These are phyloP conservation scores for Blastobotrys indianensis DNA, from an alignment of 1,139 yeast species.

Conservation along the genomic window DNA sequence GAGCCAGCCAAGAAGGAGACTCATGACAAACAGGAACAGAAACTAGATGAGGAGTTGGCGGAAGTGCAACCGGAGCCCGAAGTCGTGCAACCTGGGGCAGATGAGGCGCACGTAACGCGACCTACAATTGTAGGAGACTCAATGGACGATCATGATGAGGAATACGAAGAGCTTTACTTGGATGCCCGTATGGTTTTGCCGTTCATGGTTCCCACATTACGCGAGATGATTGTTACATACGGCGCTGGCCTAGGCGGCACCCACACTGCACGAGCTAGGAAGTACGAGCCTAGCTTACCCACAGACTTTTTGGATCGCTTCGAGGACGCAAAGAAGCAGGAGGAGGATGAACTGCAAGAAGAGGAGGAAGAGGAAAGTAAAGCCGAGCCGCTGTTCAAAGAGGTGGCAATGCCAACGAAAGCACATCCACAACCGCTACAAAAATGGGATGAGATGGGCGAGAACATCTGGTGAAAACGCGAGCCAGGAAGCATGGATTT, in stretches of 20 bases:
- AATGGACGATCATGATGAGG: constrained; percentile 16
- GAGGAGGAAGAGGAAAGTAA: constrained; percentile 23
- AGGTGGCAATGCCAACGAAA: constrained; percentile 6
- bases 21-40: constrained; percentile 5
- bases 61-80: constrained; percentile 14
- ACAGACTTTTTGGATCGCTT: constrained; percentile 36
- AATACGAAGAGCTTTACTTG: constrained; percentile 25
- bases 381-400: constrained; percentile 6
- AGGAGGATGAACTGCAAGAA: constrained; percentile 5
- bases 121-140: constrained; percentile 3
- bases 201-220: constrained; percentile 35
- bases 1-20: constrained; percentile 2
- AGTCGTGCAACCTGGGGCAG: neutral
- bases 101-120: constrained; percentile 10
- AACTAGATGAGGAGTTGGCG: constrained; percentile 11
- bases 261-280: constrained; percentile 31
- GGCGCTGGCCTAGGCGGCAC: constrained; percentile 40
- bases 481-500: neutral
- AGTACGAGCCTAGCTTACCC: constrained; percentile 37
- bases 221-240: constrained; percentile 39
- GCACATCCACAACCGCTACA: constrained; percentile 5
- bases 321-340: constrained; percentile 21
- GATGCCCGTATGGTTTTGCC: constrained; percentile 34
- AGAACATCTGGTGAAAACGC: constrained; percentile 13
- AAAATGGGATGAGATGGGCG: constrained; percentile 9